Conservation (phyloP, 2,329 filamentous ascomycete genomes). For the Aspergillus candidus region DNA sequence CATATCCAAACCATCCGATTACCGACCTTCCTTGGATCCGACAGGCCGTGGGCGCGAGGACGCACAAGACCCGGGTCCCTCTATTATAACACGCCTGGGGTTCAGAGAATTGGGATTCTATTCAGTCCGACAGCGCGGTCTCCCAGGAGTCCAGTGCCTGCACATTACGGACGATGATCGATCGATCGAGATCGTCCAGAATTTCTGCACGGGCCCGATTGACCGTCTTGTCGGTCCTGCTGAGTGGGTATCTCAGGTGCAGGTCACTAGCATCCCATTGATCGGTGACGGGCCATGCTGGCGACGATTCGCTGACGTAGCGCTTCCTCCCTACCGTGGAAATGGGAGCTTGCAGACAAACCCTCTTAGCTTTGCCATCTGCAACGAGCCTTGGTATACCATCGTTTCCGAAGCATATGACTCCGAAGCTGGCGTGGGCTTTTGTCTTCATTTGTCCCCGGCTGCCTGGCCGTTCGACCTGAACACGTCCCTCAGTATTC, state of each 20-base stretch:
- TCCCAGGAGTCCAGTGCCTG: slow-evolving; percentile 47
- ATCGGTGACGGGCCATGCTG: slow-evolving; percentile 46
- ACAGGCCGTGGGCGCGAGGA: slow-evolving; percentile 30
- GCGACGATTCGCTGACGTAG: slow-evolving; percentile 41
- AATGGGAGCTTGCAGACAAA: slow-evolving; percentile 33
- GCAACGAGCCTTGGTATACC: slow-evolving; percentile 29
- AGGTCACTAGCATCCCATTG: slow-evolving; percentile 51
- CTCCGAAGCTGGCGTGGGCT: slow-evolving; percentile 25
- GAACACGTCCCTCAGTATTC: slow-evolving; percentile 25
- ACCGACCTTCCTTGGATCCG: slow-evolving; percentile 48
- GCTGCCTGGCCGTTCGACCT: slow-evolving; percentile 21
- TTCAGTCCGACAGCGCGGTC: slow-evolving; percentile 48
- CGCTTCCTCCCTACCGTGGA: slow-evolving; percentile 43
- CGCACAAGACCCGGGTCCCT: slow-evolving; percentile 34
- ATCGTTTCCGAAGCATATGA: slow-evolving; percentile 34
- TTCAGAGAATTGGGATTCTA: slow-evolving; percentile 50
- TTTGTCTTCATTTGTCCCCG: slow-evolving; percentile 31
- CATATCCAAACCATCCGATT: slow-evolving; percentile 45
- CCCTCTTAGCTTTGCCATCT: slow-evolving; percentile 17
- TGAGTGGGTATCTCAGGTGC: slow-evolving; percentile 40
- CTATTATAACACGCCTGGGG: slow-evolving; percentile 45
- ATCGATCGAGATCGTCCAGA: slow-evolving; percentile 52
- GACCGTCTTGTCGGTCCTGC: slow-evolving; percentile 41
- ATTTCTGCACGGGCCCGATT: slow-evolving; percentile 48
- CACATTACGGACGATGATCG: slow-evolving; percentile 45